phyloP scores from a whole-genome alignment of 805 yeast species.

The Cyberlindnera meyerae region DNA sequence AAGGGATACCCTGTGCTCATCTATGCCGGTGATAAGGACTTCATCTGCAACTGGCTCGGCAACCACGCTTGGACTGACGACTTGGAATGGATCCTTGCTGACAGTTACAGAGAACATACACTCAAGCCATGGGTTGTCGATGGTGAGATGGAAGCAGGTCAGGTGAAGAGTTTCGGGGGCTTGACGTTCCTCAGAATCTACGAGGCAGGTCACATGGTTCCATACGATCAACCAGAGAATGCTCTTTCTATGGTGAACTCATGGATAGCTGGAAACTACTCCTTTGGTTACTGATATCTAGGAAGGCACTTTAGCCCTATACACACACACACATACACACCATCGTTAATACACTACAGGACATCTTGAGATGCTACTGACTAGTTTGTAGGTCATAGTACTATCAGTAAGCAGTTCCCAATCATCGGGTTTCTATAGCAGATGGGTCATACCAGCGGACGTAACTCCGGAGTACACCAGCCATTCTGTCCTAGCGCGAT shows the following conservation, averaged over 20 bases:
- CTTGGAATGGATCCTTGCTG: slow-evolving; percentile 59
- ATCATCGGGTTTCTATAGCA: no score
- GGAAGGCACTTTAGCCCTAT: no score
- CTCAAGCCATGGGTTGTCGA: slow-evolving; percentile 39
- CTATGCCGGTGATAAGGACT: slow-evolving; percentile 94
- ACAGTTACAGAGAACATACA: slow-evolving; percentile 39
- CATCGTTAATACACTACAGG: no score
- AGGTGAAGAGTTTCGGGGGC: slow-evolving; percentile 63
- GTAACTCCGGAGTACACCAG: no score
- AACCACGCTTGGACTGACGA: slow-evolving; percentile 76
- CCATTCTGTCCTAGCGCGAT: no score
- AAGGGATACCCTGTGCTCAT: slow-evolving; percentile 71
- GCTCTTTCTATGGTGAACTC: slow-evolving; percentile 66
- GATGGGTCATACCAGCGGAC: no score
- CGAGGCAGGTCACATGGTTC: slow-evolving; percentile 92
- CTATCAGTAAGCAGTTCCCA: no score
- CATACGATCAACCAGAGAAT: slow-evolving; percentile 76
- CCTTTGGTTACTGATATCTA: slow-evolving; percentile 13
- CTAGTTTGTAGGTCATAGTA: no score
- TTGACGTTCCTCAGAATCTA: slow-evolving; percentile 74
- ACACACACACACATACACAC: no score
- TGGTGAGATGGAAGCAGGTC: slow-evolving; percentile 52
- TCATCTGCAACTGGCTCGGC: slow-evolving; percentile 90
- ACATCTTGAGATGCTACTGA: no score
- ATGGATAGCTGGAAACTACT: slow-evolving; percentile 57